Conservation (phyloP, 257 asterid species). For the Solanum appendiculatum region DNA sequence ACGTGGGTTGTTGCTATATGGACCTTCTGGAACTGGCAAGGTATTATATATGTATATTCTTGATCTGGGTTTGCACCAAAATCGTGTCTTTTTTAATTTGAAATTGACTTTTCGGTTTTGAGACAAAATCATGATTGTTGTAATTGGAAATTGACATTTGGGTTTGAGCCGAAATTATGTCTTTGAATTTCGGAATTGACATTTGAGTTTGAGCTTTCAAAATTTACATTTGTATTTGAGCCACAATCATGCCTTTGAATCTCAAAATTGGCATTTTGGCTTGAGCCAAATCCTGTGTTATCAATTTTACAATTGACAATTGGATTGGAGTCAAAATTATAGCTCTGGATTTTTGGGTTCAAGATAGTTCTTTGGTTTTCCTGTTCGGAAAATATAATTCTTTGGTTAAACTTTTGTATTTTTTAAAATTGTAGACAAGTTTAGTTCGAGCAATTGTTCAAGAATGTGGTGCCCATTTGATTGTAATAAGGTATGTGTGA, state of each 20-base stretch:
- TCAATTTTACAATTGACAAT: not conserved
- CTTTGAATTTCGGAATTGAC: not conserved
- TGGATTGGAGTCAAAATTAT: not conserved
- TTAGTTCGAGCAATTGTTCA: conserved; percentile 95
- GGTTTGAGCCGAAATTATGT: not conserved
- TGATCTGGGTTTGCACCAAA: not conserved
- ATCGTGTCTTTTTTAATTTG: not conserved
- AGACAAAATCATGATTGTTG: too few species aligned
- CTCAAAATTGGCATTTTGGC: not conserved
- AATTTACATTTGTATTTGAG: not conserved
- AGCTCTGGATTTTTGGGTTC: not conserved
- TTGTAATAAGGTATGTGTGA: conserved; percentile 50
- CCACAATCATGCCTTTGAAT: not conserved
- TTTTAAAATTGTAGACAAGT: conserved; percentile 56
- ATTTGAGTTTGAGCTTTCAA: not conserved
- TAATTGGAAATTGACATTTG: not conserved
- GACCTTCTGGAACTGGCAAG: conserved; percentile 99
- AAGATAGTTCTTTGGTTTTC: not conserved
- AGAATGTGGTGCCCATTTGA: conserved; percentile 80
- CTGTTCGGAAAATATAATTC: too few species aligned
- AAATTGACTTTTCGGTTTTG: not conserved
- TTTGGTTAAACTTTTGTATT: not conserved
- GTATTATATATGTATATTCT: conserved; percentile 16
- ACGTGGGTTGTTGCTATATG: conserved; percentile 82
- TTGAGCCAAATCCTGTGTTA: not conserved